Evolutionary conservation across 768 basidiomycete genomes (phyloP).

Genomic region (Naganishia vishniacii): DNA sequence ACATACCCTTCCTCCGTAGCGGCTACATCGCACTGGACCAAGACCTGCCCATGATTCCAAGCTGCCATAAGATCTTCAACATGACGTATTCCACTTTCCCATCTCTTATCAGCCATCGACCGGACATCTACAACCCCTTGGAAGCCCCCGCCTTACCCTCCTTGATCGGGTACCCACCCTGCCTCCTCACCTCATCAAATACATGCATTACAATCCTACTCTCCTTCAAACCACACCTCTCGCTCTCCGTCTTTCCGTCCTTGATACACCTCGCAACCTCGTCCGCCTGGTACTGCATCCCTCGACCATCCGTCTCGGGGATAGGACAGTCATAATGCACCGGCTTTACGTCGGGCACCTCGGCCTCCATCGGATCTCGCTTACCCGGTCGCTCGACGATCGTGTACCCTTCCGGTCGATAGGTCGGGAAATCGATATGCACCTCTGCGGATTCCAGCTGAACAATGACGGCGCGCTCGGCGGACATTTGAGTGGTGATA

Average conservation of each 20-base stretch:
- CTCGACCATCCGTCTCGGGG: constrained; percentile 53
- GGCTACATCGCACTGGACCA: no score
- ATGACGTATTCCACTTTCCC: no score
- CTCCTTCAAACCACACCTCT: constrained; percentile 70
- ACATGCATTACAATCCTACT: constrained; percentile 74
- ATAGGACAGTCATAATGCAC: constrained; percentile 50
- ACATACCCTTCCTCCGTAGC: no score
- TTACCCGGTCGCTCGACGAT: constrained; percentile 58
- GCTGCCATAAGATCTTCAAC: no score
- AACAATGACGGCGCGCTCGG: constrained; percentile 51
- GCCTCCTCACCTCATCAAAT: constrained; percentile 70
- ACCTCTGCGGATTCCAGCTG: constrained; percentile 72
- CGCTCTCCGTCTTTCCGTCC: constrained; percentile 68
- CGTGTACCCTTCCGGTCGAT: constrained; percentile 61
- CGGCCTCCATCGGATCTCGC: constrained; percentile 42
- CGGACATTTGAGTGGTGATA: constrained; percentile 29
- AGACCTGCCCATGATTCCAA: no score
- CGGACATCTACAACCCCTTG: neutral
- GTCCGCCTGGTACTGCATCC: constrained; percentile 82
- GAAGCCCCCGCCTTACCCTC: constrained; percentile 33
- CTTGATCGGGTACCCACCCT: constrained; percentile 60
- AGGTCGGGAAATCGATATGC: constrained; percentile 60
- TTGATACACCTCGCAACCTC: constrained; percentile 74
- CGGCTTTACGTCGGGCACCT: constrained; percentile 45
- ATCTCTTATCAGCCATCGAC: no score